Percentiles rank a stretch among this genome's conserved stretches.
These are phyloP conservation scores for Cystobasidium pallidum DNA, from an alignment of 1,284 basidiomycete species.

Conservation along the genomic window DNA sequence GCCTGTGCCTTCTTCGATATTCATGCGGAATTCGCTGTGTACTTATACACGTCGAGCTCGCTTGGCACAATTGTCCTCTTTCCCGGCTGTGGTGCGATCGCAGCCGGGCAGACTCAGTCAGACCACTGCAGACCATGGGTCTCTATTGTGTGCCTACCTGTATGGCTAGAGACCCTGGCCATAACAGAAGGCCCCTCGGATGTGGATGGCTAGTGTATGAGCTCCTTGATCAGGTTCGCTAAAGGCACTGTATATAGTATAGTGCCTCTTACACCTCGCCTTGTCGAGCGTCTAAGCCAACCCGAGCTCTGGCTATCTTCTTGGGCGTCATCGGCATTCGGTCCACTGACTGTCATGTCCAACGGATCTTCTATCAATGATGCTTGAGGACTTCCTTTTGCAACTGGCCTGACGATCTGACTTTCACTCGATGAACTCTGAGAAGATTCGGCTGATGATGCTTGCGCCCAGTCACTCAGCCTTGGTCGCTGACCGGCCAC, in stretches of 20 bases:
- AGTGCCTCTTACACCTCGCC: conserved; percentile 1
- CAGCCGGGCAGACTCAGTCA: too few relatives aligned
- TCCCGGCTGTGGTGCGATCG: not conserved
- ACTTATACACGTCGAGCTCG: not conserved
- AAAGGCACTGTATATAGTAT: not conserved
- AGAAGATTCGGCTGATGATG: not conserved
- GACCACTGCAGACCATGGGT: too few relatives aligned
- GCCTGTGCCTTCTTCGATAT: not conserved
- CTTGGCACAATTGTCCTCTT: not conserved
- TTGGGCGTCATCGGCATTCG: not conserved
- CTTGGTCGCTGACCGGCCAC: not conserved
- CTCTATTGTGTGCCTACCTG: not conserved
- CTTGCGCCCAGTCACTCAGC: not conserved
- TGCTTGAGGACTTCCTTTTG: not conserved
- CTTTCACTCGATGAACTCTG: conserved; percentile 3
- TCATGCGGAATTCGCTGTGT: too few relatives aligned
- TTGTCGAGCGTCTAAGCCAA: conserved; percentile 10
- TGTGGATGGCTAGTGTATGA: not conserved
- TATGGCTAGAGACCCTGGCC: not conserved
- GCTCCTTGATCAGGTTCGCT: not conserved
- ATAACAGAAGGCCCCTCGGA: not conserved
- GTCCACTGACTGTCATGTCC: not conserved
- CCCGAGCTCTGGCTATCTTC: not conserved
- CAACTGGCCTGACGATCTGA: not conserved
- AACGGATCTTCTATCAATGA: not conserved